A percentile compares a stretch with the other conserved stretches of the same genome.
Conservation (phyloP, 139 green algal genomes). For the Closterium sp. region DNA sequence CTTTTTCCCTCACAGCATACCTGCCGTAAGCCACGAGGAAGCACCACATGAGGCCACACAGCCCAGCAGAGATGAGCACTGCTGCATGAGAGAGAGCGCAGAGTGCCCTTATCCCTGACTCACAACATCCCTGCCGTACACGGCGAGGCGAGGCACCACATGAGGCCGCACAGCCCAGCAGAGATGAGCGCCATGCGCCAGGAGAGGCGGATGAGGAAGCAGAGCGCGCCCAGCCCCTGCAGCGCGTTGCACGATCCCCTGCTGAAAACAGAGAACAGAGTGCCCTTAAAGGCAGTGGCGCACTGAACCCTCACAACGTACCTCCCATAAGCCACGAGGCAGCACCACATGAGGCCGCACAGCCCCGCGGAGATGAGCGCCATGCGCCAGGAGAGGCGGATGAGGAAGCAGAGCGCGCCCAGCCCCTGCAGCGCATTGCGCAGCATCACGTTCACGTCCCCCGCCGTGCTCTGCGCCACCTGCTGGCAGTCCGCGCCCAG, state of each 20-base stretch:
- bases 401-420: background rate
- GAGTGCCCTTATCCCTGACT: too few species aligned
- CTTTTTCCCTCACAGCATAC: too few species aligned
- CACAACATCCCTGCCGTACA: constrained; percentile 39
- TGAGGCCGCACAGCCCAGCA: constrained; percentile 55
- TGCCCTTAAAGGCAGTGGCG: too few species aligned
- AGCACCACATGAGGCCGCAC: constrained; percentile 59
- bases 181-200: constrained; percentile 61
- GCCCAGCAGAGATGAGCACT: constrained; percentile 55
- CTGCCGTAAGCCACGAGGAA: background rate
- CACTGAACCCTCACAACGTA: too few species aligned
- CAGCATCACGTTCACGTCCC: constrained; percentile 79
- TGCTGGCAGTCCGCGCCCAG: constrained; percentile 62
- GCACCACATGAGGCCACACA: constrained; percentile 62
- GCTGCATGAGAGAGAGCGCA: constrained; percentile 62
- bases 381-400: constrained; percentile 62
- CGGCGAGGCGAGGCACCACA: constrained; percentile 55
- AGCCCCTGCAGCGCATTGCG: constrained; percentile 71
- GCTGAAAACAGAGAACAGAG: too few species aligned
- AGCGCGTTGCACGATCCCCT: constrained; percentile 79
- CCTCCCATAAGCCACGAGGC: constrained; percentile 28
- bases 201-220: constrained; percentile 52
- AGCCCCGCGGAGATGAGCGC: constrained; percentile 59
- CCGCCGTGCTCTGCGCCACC: constrained; percentile 69
- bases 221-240: constrained; percentile 48